Evolutionary conservation across 768 basidiomycete genomes (phyloP), one percentile per base, ranked within the genome.

Genomic region (Trichaptum fuscoviolaceum): DNA sequence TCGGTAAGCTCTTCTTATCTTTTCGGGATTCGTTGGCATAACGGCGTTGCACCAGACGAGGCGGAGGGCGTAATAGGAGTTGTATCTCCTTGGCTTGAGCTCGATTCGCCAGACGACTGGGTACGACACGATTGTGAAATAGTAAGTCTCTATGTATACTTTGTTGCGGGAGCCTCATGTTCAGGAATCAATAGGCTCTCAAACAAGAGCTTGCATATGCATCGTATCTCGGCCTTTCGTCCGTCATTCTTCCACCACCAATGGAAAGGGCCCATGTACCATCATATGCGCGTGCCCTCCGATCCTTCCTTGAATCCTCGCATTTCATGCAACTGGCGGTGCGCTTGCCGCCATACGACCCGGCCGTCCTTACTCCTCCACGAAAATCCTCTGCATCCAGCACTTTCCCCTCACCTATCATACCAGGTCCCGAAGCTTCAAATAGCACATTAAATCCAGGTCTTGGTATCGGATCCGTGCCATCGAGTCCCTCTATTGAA

Each of bases 71-170:
- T 91, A 42, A 86, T 92, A 17, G 89, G 82, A 5, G 84, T 97
- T 75, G 83, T 92, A 8, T 95, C 95, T 1, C 93, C 96, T 65
- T 99, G 97, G 97, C 83, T 99, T 2, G 94, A 97, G 75, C 82
- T 99, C 52, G 97, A 99, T 77, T 89, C 93, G 8, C 79, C 85
- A 0, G 95, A 98, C 76, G 93, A 95, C 71, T 94, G 96, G 83
- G 89, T 99, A 64, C 87, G 97, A 59, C 93, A 96, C 71, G 97
- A 99, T 74, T 91, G 95, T 59, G 97, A 96, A 78, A 91, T 96
- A 65, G 95, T 95, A 75, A 77, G 91, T 82, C 60, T 63, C 58
- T 58, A 63, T 59, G 35, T 62, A 66, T 66, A 15, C 64, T 20
- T 20, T 67, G 57, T 35, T 65, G 58, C 60, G 25, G 62, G 34